Base-by-base conservation (phyloP, 768 basidiomycete species). In the Hortiboletus campestris region DNA sequence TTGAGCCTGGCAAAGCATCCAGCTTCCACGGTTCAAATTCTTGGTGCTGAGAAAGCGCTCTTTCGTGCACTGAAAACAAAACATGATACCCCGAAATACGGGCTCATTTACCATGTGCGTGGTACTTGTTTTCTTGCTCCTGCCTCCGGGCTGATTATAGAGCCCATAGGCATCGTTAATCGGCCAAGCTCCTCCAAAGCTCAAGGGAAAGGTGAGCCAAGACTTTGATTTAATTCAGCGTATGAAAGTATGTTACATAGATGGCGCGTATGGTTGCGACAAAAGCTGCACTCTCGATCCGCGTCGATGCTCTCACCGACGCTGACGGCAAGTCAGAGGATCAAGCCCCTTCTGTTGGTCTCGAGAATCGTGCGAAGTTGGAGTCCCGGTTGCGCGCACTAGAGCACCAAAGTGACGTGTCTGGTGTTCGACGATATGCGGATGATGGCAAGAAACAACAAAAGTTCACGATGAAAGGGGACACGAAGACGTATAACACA, bases 231-330 rank as follows among this genome's bases (percentile, higher is more conserved):
- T 31, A 19, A 10, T 41, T 35, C 52, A 43, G 12, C 46, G 31
- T 45, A 14, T 38, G 56, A 49, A 62, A 22, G 48, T 19, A 10
- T 44, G 29, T 48, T 51, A 7, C 25, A 25, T 63, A 91, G 88
- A 98, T 98, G 97, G 97, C 97, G 20, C 91, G 97, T 67, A 99
- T 99, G 97, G 94, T 98, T 31, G 95, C 97, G 46, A 98, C 97
- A 46, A 99, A 99, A 79, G 87, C 96, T 4, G 91, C 97, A 1
- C 84, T 99, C 14, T 96, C 96, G 6, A 93, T 97, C 65, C 96
- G 97, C 72, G 93, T 98, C 36, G 97, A 99, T 63, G 97, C 97
- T 8, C 86, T 99, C 44, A 89, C 95, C 40, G 94, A 97, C 58
- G 79, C 86, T 10, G 92, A 98, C 56, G 89, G 86, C 63, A 97